These are phyloP conservation scores for Echria macrotheca DNA, from an alignment of 495 filamentous ascomycete genomes.

Conservation along the genomic window DNA sequence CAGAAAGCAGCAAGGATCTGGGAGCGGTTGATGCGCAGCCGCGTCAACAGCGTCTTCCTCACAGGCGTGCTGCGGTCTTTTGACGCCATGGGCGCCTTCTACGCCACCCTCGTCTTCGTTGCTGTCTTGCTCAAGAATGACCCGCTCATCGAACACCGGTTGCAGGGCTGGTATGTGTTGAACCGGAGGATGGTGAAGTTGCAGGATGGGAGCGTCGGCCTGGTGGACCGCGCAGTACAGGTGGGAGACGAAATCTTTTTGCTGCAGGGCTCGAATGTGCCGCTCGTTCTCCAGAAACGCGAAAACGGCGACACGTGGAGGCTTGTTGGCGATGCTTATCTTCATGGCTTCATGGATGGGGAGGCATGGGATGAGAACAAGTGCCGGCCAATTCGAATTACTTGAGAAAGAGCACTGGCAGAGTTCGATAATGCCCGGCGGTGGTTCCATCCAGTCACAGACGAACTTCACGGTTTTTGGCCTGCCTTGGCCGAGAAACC, in stretches of 20 bases:
- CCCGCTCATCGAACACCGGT: not conserved
- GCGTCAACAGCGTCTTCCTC: not conserved
- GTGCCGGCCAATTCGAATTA: not conserved
- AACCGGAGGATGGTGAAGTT: conserved; percentile 4
- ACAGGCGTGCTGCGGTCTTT: not conserved
- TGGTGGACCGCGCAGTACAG: not conserved
- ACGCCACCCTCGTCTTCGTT: not conserved
- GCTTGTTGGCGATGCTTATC: conserved; percentile 6
- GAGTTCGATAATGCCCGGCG: too few species aligned
- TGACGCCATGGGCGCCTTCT: not conserved
- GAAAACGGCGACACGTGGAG: not conserved
- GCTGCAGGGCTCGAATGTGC: conserved; percentile 4
- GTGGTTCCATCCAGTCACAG: too few species aligned
- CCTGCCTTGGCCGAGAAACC: too few species aligned
- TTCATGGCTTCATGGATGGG: conserved; percentile 1
- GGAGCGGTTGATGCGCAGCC: not conserved
- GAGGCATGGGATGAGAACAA: not conserved
- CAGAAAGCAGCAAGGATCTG: not conserved
- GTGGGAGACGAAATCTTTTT: not conserved
- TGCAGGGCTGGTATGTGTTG: conserved; percentile 1
- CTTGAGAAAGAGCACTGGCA: too few species aligned
- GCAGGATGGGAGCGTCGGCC: not conserved
- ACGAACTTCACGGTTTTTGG: too few species aligned
- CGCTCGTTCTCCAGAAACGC: not conserved
- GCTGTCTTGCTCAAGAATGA: not conserved